phyloP scores from a whole-genome alignment of 768 basidiomycete species.

The Lactarius tabidus region DNA sequence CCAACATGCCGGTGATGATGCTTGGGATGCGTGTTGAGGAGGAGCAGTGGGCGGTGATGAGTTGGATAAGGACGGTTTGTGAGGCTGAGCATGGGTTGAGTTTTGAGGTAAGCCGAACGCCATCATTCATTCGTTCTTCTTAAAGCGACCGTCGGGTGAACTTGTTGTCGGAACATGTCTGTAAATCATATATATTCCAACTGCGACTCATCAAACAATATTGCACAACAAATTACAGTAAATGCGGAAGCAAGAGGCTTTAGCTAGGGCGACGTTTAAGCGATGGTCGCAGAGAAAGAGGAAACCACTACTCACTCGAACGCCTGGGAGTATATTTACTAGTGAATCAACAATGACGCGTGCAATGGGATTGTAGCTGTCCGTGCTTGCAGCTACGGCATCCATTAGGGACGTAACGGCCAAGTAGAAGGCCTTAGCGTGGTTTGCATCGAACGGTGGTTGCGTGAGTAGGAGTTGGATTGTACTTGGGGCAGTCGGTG shows the following conservation, averaged over 20 bases:
- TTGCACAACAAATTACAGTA: conserved; percentile 16
- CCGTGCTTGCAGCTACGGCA: conserved; percentile 6
- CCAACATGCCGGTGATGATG: no score
- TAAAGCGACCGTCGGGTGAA: no score
- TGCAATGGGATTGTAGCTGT: conserved; percentile 10
- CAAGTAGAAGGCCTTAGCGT: background rate
- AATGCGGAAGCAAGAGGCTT: conserved; percentile 14
- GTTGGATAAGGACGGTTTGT: no score
- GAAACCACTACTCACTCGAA: conserved; percentile 13
- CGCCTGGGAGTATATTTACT: conserved; percentile 9
- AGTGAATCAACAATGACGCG: conserved; percentile 15
- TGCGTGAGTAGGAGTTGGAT: conserved; percentile 23
- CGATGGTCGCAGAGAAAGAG: background rate
- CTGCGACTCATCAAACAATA: background rate
- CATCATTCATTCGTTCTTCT: no score
- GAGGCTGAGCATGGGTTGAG: no score
- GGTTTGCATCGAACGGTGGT: background rate
- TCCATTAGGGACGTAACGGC: conserved; percentile 22
- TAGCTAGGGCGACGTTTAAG: conserved; percentile 15
- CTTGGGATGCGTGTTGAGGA: no score
- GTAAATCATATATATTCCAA: conserved; percentile 2
- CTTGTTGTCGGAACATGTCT: no score
- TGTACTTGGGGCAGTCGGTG: conserved; percentile 14
- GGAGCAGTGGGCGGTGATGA: no score
- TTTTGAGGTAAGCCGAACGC: no score